Percentiles rank a stretch among this genome's conserved stretches.
Conservation (phyloP, 1,139 yeast species). For the Magnusiomyces tetraspermus region DNA sequence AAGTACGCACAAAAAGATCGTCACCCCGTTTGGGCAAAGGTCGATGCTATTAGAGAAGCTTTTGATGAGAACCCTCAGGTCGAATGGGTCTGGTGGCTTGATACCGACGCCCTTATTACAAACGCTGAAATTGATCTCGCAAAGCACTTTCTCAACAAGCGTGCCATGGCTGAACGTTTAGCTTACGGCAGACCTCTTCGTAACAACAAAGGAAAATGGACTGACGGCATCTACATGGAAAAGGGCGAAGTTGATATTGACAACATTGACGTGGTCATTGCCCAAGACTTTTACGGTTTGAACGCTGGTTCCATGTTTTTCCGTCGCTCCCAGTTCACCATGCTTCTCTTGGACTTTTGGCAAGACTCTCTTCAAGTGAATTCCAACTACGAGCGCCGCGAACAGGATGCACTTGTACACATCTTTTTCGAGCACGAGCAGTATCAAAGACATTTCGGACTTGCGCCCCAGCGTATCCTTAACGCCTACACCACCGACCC, state of each 20-base stretch:
- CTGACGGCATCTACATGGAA: slow-evolving; percentile 17
- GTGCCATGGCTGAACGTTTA: slow-evolving; percentile 22
- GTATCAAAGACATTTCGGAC: slow-evolving; percentile 27
- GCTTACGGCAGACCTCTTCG: slow-evolving; percentile 19
- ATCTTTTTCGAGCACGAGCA: slow-evolving; percentile 19
- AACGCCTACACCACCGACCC: slow-evolving; percentile 26
- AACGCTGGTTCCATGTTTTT: slow-evolving; percentile 34
- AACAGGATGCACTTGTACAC: slow-evolving; percentile 20
- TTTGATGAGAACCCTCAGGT: slow-evolving; percentile 26
- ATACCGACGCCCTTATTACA: slow-evolving; percentile 28
- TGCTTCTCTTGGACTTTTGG: slow-evolving; percentile 22
- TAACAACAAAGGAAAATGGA: slow-evolving; percentile 16
- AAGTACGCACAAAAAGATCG: slow-evolving; percentile 14
- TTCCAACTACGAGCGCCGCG: slow-evolving; percentile 15
- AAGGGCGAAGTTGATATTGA: slow-evolving; percentile 19
- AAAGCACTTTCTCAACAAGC: slow-evolving; percentile 26
- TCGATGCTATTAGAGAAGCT: slow-evolving; percentile 26
- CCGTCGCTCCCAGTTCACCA: slow-evolving; percentile 23
- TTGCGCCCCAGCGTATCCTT: slow-evolving; percentile 31
- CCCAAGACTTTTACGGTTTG: slow-evolving; percentile 28
- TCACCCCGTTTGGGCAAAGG: slow-evolving; percentile 23
- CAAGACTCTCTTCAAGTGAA: slow-evolving; percentile 17
- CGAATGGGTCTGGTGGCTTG: slow-evolving; percentile 34
- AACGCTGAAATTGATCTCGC: slow-evolving; percentile 27
- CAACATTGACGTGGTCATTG: slow-evolving; percentile 23